phyloP scores from a whole-genome alignment of 257 asterid genomes.

The Euphrasia confusa region DNA sequence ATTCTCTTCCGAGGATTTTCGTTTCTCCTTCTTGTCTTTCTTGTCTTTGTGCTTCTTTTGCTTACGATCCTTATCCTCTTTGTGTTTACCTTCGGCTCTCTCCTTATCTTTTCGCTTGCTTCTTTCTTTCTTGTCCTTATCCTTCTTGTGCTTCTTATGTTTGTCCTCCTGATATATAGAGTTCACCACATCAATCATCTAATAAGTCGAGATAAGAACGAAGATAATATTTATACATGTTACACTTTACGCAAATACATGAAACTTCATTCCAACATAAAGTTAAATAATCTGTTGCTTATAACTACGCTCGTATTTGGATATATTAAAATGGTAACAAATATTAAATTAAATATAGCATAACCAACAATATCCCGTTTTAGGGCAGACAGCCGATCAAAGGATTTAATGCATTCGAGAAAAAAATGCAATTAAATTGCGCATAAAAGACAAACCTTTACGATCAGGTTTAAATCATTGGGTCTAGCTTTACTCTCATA shows the following conservation, averaged over 20 bases:
- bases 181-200: not conserved
- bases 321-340: not conserved
- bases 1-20: constrained; percentile 32
- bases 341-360: not conserved
- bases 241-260: not conserved
- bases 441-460: constrained; percentile 30
- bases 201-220: constrained; percentile 7
- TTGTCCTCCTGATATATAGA: constrained; percentile 42
- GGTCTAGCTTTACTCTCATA: constrained; percentile 34
- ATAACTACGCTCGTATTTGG: not conserved
- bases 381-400: not conserved
- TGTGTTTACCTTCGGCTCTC: constrained; percentile 37
- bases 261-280: constrained; percentile 2
- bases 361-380: not conserved
- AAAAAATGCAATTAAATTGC: not conserved
- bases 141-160: constrained; percentile 48
- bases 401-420: not conserved
- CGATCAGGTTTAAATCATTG: constrained; percentile 29
- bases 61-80: constrained; percentile 51
- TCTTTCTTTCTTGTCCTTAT: constrained; percentile 47
- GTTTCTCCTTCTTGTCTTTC: constrained; percentile 41
- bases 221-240: not conserved
- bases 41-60: constrained; percentile 42
- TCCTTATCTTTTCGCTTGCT: constrained; percentile 45
- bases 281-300: not conserved